These are phyloP conservation scores for Capillidium heterosporum DNA, from an alignment of 371 early-diverging fungal genomes.

Conservation along the genomic window DNA sequence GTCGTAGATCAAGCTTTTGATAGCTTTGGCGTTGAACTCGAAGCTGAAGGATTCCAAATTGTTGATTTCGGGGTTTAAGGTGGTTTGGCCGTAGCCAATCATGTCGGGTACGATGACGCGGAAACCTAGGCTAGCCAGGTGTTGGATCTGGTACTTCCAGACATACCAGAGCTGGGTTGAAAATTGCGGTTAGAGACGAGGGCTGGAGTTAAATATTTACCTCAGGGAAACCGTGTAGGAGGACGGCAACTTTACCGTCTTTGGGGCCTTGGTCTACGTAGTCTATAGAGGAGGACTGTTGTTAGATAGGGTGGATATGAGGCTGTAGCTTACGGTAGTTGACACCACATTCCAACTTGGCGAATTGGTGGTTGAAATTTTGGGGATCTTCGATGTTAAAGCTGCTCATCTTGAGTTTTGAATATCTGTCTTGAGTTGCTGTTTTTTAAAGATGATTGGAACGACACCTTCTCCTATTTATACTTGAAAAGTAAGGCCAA, in stretches of 20 bases:
- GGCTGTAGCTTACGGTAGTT: neutral
- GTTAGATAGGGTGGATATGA: neutral
- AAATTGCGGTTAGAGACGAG: too few species aligned
- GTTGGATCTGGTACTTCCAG: neutral
- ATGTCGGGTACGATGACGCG: neutral
- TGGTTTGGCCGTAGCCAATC: neutral
- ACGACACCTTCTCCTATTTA: too few species aligned
- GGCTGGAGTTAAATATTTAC: too few species aligned
- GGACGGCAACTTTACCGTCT: neutral
- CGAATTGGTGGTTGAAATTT: neutral
- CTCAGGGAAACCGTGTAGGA: neutral
- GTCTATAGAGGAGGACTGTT: neutral
- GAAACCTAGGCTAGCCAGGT: neutral
- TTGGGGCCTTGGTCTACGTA: constrained; percentile 3
- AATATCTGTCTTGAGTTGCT: too few species aligned
- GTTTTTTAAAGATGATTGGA: too few species aligned
- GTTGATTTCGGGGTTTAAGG: neutral
- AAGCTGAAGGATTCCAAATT: neutral
- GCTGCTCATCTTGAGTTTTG: too few species aligned
- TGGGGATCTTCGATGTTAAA: neutral
- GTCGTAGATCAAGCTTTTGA: neutral
- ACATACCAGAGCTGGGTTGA: neutral
- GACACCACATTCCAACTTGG: neutral
- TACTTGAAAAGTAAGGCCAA: too few species aligned
- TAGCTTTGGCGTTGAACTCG: neutral